phyloP scores from a whole-genome alignment of 2,329 filamentous ascomycete genomes.

The Aspergillus ustus region DNA sequence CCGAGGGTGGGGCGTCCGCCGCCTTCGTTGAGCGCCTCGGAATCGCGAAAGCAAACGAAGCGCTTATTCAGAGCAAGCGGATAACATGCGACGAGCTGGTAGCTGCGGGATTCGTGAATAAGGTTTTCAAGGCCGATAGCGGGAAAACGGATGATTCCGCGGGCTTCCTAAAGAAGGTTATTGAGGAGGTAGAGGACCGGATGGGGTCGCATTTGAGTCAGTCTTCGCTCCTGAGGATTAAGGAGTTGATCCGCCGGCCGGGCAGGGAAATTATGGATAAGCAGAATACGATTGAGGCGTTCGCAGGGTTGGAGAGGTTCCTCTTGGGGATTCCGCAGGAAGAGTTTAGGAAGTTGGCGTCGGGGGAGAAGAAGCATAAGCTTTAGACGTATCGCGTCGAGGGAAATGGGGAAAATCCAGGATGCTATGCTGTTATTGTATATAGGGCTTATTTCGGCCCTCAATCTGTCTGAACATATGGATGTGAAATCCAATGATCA shows the following conservation, averaged over 20 bases:
- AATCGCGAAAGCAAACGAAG: slow-evolving; percentile 83
- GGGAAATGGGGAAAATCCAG: no score
- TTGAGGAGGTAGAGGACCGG: slow-evolving; percentile 79
- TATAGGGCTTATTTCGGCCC: background rate
- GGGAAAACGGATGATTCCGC: slow-evolving; percentile 65
- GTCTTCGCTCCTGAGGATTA: slow-evolving; percentile 80
- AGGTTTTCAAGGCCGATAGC: slow-evolving; percentile 67
- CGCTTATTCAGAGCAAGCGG: slow-evolving; percentile 84
- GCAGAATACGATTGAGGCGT: slow-evolving; percentile 82
- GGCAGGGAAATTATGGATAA: slow-evolving; percentile 73
- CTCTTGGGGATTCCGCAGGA: slow-evolving; percentile 79
- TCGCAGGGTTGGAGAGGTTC: slow-evolving; percentile 82
- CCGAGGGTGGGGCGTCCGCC: slow-evolving; percentile 80
- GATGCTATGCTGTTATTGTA: background rate
- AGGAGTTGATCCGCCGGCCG: slow-evolving; percentile 77
- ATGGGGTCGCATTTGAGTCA: slow-evolving; percentile 79
- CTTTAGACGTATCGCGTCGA: slow-evolving; percentile 56
- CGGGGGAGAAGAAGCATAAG: slow-evolving; percentile 93
- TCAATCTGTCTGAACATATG: background rate
- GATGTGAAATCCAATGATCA: background rate
- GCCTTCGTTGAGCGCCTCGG: slow-evolving; percentile 82
- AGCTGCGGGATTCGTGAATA: slow-evolving; percentile 81
- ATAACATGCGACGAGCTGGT: slow-evolving; percentile 76
- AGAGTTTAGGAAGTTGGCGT: slow-evolving; percentile 84
- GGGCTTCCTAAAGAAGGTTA: slow-evolving; percentile 72